Evolutionary conservation across 2,329 filamentous ascomycete species (phyloP), one percentile per base, ranked within the genome.

Genomic region (Fusarium subtropicale): DNA sequence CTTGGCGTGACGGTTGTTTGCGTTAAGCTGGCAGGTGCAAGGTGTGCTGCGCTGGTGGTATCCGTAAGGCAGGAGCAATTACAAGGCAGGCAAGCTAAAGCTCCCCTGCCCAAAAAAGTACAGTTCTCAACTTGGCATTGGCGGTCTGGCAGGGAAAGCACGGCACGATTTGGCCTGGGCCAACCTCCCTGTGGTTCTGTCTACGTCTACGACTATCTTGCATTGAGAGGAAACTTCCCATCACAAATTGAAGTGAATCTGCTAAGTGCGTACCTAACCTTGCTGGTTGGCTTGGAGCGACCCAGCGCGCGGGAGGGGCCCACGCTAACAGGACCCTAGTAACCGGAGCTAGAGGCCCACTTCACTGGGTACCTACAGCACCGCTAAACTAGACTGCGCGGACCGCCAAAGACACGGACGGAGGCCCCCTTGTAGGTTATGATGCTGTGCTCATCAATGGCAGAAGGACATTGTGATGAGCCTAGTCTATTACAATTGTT

Each of bases 81-180:
- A 56, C 36, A 62, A 45, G 53, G 55, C 63, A 66, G 56, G 59
- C 65, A 62, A 13, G 36, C n/a, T 20, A 20, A 54, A 54, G 48
- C 62, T 60, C 41, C 57, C 53, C 61, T 59, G 46, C 47, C 57
- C 48, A 47, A 48, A 48, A 48, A 39, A n/a, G 50, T 52, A 56
- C 30, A 36, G 31, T 54, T 60, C 48, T 33, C 24, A 56, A 47
- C 56, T 64, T 71, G 61, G 66, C 53, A 67, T 57, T 60, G 58
- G 69, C 69, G 65, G 69, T 71, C 66, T 67, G 53, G 52, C 65
- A 71, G 47, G 62, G 66, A 54, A 71, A 57, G 63, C 45, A 70
- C 56, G 56, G 61, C 44, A 70, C 50, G 39, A 44, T 36, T 62
- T 58, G 55, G 56, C 48, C 48, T 39, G 33, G 34, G 48, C 24